Conservation (phyloP, 192 early-diverging fungal species). For the Coemansia sp. region DNA sequence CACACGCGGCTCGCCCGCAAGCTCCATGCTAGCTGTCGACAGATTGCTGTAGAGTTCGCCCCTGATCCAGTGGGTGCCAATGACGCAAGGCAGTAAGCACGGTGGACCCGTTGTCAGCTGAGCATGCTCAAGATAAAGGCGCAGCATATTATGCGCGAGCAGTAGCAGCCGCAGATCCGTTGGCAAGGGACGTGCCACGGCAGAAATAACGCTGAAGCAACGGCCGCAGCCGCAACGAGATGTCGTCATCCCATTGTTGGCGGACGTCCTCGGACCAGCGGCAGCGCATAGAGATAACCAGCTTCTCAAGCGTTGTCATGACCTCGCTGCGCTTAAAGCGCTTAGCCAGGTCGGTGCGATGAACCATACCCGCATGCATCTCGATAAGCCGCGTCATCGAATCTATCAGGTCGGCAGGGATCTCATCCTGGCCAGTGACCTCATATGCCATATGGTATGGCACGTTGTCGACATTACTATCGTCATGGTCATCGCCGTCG, state of each 20-base stretch:
- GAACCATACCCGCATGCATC: conserved; percentile 55
- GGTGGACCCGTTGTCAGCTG: background rate
- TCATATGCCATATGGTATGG: conserved; percentile 26
- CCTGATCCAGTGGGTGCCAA: background rate
- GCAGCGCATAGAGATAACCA: conserved; percentile 58
- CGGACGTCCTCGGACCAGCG: conserved; percentile 42
- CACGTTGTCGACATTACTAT: background rate
- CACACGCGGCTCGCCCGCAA: background rate
- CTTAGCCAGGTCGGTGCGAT: conserved; percentile 61
- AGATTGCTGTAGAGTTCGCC: background rate
- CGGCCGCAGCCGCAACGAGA: conserved; percentile 29
- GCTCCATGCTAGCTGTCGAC: background rate
- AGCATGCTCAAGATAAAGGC: background rate
- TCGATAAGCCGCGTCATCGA: conserved; percentile 60
- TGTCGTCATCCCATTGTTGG: conserved; percentile 40
- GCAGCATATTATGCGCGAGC: background rate
- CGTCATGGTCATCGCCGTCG: conserved; percentile 5
- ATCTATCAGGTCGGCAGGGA: conserved; percentile 56
- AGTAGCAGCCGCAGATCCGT: conserved; percentile 7
- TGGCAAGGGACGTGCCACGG: conserved; percentile 13
- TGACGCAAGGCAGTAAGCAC: background rate
- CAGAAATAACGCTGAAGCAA: conserved; percentile 37
- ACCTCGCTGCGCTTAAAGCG: conserved; percentile 55
- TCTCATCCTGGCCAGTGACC: conserved; percentile 51
- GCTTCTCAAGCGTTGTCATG: conserved; percentile 64